Evolutionary conservation across 2,329 filamentous ascomycete species (phyloP).

Genomic region (Phaeosphaeria sp.): DNA sequence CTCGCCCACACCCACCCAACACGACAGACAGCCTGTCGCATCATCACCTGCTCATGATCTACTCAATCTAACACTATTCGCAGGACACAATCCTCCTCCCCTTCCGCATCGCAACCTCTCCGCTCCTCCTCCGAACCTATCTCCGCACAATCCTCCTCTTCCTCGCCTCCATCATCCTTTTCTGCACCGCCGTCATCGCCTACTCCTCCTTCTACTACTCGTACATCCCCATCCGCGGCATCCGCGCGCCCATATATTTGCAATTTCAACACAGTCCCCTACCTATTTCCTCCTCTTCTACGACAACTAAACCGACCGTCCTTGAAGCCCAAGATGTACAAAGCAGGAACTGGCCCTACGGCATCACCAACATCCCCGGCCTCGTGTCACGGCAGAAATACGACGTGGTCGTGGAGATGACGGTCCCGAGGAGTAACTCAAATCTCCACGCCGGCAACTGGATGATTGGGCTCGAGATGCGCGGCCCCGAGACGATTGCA

Average conservation of each 20-base stretch:
- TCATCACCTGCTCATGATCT: background rate
- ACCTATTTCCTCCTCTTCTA: no score
- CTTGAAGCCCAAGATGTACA: background rate
- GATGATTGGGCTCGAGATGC: conserved; percentile 83
- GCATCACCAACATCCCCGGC: conserved; percentile 54
- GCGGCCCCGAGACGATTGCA: conserved; percentile 43
- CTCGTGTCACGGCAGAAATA: conserved; percentile 75
- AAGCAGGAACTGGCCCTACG: conserved; percentile 55
- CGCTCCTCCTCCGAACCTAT: conserved; percentile 69
- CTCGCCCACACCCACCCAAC: background rate
- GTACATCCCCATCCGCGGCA: conserved; percentile 71
- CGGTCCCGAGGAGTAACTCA: conserved; percentile 76
- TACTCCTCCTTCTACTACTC: conserved; percentile 73
- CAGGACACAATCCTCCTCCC: conserved; percentile 63
- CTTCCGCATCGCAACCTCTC: conserved; percentile 64
- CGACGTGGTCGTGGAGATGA: conserved; percentile 78
- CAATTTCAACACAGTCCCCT: conserved; percentile 63
- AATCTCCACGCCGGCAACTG: conserved; percentile 88
- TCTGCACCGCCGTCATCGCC: conserved; percentile 65
- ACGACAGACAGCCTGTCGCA: background rate
- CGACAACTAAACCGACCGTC: conserved; percentile 13
- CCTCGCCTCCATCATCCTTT: conserved; percentile 60
- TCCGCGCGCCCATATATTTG: conserved; percentile 68
- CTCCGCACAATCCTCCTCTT: conserved; percentile 65
- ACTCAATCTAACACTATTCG: background rate